phyloP scores from a whole-genome alignment of 2,329 filamentous ascomycete species.

The Aspergillus japonicus region DNA sequence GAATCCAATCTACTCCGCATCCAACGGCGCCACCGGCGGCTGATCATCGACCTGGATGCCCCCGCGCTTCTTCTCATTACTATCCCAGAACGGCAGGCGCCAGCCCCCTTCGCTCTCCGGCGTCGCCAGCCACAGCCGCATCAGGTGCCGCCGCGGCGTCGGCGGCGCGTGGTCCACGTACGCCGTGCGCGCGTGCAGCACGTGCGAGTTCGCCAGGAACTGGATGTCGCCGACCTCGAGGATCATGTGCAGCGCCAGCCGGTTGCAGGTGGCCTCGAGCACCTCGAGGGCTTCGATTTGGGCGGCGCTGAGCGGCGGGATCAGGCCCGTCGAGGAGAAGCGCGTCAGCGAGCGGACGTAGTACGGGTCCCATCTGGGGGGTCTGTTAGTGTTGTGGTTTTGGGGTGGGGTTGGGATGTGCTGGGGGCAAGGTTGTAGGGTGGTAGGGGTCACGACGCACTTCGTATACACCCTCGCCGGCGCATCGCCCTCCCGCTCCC shows the following conservation, averaged over 20 bases:
- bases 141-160: constrained; percentile 70
- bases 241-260: constrained; percentile 77
- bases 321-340: constrained; percentile 70
- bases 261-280: constrained; percentile 73
- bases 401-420: background rate
- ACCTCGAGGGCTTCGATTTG: constrained; percentile 68
- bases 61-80: constrained; percentile 78
- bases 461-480: constrained; percentile 69
- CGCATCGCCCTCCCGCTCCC: constrained; percentile 59
- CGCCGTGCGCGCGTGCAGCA: constrained; percentile 76
- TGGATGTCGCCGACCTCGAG: constrained; percentile 86
- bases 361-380: constrained; percentile 72
- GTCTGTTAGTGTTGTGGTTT: no score
- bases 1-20: constrained; percentile 74
- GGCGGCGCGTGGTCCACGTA: constrained; percentile 72
- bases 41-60: constrained; percentile 85
- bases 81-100: constrained; percentile 79
- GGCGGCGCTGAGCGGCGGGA: constrained; percentile 68
- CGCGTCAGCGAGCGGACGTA: constrained; percentile 73
- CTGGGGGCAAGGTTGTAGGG: background rate
- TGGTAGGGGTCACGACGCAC: constrained; percentile 30
- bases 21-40: constrained; percentile 70
- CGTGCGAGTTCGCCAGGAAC: constrained; percentile 76
- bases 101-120: constrained; percentile 82
- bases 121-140: constrained; percentile 80